These are phyloP conservation scores for Arthonia radiata DNA, from an alignment of 495 filamentous ascomycete species.

Conservation along the genomic window DNA sequence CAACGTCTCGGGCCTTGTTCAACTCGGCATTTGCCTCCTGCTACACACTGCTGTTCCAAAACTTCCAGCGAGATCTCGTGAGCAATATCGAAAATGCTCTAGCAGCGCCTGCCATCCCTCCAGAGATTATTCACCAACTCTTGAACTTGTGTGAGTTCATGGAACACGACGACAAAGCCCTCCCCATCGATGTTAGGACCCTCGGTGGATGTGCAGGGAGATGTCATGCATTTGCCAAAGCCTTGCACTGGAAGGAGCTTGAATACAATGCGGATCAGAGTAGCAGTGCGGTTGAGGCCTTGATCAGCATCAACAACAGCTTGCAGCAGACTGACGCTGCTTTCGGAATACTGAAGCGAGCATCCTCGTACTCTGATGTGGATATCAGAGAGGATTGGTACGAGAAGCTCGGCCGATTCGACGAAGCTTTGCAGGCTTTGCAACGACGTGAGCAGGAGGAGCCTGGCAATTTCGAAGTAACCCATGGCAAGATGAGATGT, in stretches of 20 bases:
- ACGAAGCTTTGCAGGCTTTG: conserved; percentile 86
- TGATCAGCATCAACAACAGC: conserved; percentile 97
- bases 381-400: conserved; percentile 96
- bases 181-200: conserved; percentile 88
- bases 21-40: conserved; percentile 97
- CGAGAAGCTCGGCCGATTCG: conserved; percentile 93
- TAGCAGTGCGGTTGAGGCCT: conserved; percentile 77
- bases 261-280: conserved; percentile 96
- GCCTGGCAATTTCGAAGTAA: conserved; percentile 58
- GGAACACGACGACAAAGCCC: conserved; percentile 96
- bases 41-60: conserved; percentile 91
- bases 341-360: conserved; percentile 85
- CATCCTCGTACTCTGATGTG: conserved; percentile 80
- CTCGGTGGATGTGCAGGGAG: conserved; percentile 80
- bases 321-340: conserved; percentile 93
- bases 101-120: conserved; percentile 74
- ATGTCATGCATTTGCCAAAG: conserved; percentile 94
- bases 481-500: conserved; percentile 99
- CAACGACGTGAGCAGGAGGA: conserved; percentile 45
- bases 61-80: conserved; percentile 85
- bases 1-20: conserved; percentile 79
- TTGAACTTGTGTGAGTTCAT: conserved; percentile 97
- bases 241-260: conserved; percentile 93
- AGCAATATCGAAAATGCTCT: conserved; percentile 87
- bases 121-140: conserved; percentile 79